phyloP scores from a whole-genome alignment of 2,329 filamentous ascomycete genomes.

The Trichoderma lentiforme region DNA sequence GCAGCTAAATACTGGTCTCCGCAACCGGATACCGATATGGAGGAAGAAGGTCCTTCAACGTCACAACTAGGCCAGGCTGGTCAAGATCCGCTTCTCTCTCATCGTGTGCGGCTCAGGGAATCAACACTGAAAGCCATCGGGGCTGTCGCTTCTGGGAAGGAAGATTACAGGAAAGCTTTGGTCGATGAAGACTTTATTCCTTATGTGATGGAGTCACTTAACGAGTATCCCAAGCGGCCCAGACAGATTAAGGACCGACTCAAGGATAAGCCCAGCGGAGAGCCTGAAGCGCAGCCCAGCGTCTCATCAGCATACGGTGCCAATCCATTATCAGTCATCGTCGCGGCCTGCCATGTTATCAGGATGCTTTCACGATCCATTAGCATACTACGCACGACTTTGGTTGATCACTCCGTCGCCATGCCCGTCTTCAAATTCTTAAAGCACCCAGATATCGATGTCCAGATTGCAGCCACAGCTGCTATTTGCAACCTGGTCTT shows the following conservation, averaged over 20 bases:
- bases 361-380: conserved; percentile 82
- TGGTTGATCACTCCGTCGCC: conserved; percentile 82
- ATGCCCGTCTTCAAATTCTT: conserved; percentile 74
- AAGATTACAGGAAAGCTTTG: conserved; percentile 77
- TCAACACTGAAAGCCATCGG: conserved; percentile 74
- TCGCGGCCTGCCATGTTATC: conserved; percentile 80
- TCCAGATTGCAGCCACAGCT: conserved; percentile 82
- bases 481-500: conserved; percentile 81
- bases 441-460: conserved; percentile 68
- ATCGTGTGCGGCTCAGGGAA: conserved; percentile 74
- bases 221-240: conserved; percentile 52
- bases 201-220: conserved; percentile 79
- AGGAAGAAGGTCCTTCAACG: conserved; percentile 33
- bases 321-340: conserved; percentile 74
- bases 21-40: conserved; percentile 34
- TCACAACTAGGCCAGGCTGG: conserved; percentile 59
- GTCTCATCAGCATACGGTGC: conserved; percentile 55
- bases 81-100: conserved; percentile 56
- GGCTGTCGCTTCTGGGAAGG: conserved; percentile 76
- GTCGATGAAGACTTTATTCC: conserved; percentile 77
- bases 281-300: conserved; percentile 25
- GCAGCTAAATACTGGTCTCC: conserved; percentile 40
- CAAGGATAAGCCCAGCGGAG: conserved; percentile 37
- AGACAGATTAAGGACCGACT: conserved; percentile 41
- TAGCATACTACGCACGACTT: conserved; percentile 74